Conservation (phyloP, 306 rosid genomes). For the Morella rubra region DNA sequence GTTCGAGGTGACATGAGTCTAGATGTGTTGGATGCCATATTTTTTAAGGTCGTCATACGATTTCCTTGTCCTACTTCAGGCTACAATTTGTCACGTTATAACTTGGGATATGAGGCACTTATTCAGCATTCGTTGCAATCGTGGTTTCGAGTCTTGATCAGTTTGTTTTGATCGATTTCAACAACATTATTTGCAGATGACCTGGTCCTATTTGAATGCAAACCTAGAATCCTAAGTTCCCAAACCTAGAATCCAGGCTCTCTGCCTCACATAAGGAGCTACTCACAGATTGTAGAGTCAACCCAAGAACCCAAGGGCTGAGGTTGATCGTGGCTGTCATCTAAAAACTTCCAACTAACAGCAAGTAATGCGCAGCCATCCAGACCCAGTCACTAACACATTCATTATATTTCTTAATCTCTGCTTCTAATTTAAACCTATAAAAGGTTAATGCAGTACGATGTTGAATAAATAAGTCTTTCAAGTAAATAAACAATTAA, state of each 20-base stretch:
- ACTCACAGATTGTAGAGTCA: not conserved
- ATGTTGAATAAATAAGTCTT: not conserved
- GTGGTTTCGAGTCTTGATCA: not conserved
- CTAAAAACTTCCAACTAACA: not conserved
- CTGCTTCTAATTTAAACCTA: not conserved
- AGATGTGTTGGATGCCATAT: not conserved
- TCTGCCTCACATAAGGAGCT: not conserved
- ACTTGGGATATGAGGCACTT: not conserved
- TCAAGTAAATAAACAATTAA: not conserved
- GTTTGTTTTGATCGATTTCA: not conserved
- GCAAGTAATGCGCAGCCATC: not conserved
- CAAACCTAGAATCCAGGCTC: not conserved
- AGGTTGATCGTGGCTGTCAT: not conserved
- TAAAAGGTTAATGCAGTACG: not conserved
- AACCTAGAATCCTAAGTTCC: not conserved
- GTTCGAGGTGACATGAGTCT: slow-evolving; percentile 20
- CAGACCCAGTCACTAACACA: not conserved
- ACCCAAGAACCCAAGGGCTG: not conserved
- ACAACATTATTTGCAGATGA: not conserved
- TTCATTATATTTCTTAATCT: slow-evolving; percentile 3
- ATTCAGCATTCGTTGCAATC: not conserved
- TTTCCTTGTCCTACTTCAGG: not conserved
- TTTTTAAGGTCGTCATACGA: not conserved
- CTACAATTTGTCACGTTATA: not conserved
- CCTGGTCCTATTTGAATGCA: not conserved